Conservation (phyloP, 106 monocot species). For the Platanthera zijinensis region DNA sequence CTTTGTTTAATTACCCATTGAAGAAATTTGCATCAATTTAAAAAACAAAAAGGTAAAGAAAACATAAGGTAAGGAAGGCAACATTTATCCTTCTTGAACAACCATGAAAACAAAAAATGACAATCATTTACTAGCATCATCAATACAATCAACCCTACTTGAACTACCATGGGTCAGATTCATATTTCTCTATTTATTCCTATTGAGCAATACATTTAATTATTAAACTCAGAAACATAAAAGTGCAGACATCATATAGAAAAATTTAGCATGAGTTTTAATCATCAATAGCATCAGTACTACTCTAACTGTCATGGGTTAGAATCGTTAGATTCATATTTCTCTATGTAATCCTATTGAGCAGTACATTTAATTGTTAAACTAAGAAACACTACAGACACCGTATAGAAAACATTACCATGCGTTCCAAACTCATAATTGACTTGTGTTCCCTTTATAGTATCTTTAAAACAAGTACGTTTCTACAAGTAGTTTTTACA, state of each 20-base stretch:
- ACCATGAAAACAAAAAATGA: background rate
- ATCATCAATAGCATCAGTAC: too few species aligned
- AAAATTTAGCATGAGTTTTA: too few species aligned
- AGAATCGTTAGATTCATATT: background rate
- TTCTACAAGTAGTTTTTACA: background rate
- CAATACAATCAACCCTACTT: background rate
- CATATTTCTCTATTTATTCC: background rate
- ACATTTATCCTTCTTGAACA: background rate
- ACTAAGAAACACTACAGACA: too few species aligned
- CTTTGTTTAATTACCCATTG: background rate
- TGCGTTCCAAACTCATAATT: background rate
- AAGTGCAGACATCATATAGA: too few species aligned
- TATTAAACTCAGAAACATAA: too few species aligned
- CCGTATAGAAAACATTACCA: too few species aligned
- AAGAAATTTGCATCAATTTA: background rate
- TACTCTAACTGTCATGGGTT: too few species aligned
- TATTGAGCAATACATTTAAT: too few species aligned
- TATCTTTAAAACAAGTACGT: background rate
- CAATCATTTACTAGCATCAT: background rate
- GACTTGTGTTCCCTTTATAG: background rate
- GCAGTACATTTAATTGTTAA: background rate
- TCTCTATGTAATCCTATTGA: background rate
- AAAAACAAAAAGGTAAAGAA: background rate
- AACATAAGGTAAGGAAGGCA: background rate
- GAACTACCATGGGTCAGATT: background rate